Evolutionary conservation across 805 yeast species (phyloP).

Genomic region (Kluyveromyces nonfermentans): DNA sequence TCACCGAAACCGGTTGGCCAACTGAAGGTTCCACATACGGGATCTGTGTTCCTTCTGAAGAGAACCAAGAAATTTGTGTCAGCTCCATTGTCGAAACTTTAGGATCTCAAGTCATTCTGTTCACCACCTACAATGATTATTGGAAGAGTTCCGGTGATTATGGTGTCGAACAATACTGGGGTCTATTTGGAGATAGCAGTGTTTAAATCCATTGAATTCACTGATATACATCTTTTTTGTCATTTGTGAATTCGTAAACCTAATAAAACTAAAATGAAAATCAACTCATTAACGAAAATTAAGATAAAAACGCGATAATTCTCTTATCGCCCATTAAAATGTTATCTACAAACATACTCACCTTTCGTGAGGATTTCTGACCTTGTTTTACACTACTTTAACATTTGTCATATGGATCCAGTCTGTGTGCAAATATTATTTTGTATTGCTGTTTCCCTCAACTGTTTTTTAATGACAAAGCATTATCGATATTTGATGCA

Average conservation of each 20-base stretch:
- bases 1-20: conserved; percentile 83
- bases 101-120: conserved; percentile 51
- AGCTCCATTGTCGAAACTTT: conserved; percentile 44
- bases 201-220: background rate
- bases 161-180: conserved; percentile 76
- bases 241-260: too few relatives aligned
- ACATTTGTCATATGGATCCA: too few relatives aligned
- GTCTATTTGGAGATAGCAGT: conserved; percentile 34
- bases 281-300: too few relatives aligned
- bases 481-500: too few relatives aligned
- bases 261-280: too few relatives aligned
- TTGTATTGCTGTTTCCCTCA: too few relatives aligned
- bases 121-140: conserved; percentile 65
- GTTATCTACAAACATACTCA: too few relatives aligned
- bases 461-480: too few relatives aligned
- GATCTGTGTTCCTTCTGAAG: conserved; percentile 50
- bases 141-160: conserved; percentile 81
- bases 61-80: conserved; percentile 59
- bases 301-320: too few relatives aligned
- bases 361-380: background rate
- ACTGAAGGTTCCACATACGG: conserved; percentile 58
- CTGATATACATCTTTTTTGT: background rate
- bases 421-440: too few relatives aligned
- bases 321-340: too few relatives aligned
- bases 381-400: background rate